Evolutionary conservation across 1,284 basidiomycete species (phyloP).

Genomic region (Meira nashicola): DNA sequence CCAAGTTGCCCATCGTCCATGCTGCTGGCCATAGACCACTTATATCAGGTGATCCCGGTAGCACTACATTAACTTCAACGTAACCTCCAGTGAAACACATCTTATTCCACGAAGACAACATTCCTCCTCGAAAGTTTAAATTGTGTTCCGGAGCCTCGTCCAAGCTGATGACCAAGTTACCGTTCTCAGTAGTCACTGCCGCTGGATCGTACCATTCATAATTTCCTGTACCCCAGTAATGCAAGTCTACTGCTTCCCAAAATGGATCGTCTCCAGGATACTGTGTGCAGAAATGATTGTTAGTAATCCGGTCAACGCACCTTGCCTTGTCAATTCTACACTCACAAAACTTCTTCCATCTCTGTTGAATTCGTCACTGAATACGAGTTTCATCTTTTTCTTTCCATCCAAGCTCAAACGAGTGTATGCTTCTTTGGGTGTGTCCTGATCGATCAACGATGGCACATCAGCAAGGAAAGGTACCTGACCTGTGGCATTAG

Average conservation of each 20-base stretch:
- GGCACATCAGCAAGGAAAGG: constrained; percentile 12
- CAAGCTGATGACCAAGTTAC: constrained; percentile 70
- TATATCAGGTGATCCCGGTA: constrained; percentile 69
- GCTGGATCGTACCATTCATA: constrained; percentile 65
- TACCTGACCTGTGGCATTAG: constrained; percentile 27
- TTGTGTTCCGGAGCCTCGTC: constrained; percentile 58
- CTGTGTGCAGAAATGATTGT: background rate
- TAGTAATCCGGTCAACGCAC: too few species aligned
- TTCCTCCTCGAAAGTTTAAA: constrained; percentile 62
- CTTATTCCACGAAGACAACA: constrained; percentile 69
- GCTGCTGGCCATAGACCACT: constrained; percentile 64
- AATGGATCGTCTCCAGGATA: constrained; percentile 61
- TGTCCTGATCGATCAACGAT: constrained; percentile 52
- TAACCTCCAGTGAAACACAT: constrained; percentile 92
- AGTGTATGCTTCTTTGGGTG: constrained; percentile 37
- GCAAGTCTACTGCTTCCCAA: constrained; percentile 67
- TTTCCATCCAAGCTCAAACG: constrained; percentile 57
- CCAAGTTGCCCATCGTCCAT: constrained; percentile 58
- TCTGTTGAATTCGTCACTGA: constrained; percentile 52
- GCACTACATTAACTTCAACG: constrained; percentile 67
- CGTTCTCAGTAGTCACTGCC: constrained; percentile 71
- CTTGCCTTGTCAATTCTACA: background rate
- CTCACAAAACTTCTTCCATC: constrained; percentile 56
- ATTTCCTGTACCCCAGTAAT: constrained; percentile 62
- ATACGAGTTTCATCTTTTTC: constrained; percentile 46